A percentile compares a stretch with the other conserved stretches of the same genome.
Evolutionary conservation across 2,329 filamentous ascomycete genomes (phyloP).

Genomic region (Trichoderma sp.): DNA sequence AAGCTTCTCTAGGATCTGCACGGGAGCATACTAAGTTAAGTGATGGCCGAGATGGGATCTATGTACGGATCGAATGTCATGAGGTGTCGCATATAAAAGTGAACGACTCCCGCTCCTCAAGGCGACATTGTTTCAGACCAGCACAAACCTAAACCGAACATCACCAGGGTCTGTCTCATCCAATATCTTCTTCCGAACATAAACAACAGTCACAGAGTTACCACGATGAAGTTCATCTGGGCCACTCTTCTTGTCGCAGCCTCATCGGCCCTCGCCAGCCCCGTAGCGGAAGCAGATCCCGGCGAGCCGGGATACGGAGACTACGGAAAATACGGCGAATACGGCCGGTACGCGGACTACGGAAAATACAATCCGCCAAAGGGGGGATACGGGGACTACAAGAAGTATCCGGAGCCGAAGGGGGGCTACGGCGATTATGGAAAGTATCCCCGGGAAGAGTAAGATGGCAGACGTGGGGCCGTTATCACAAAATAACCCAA

Average conservation of each 20-base stretch:
- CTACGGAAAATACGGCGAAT: slow-evolving; percentile 22
- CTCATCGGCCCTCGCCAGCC: slow-evolving; percentile 35
- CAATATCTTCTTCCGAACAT: neutral
- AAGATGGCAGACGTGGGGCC: neutral
- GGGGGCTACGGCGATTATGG: slow-evolving; percentile 20
- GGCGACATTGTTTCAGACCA: neutral
- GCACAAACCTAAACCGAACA: neutral
- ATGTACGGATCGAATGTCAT: no score
- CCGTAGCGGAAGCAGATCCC: slow-evolving; percentile 32
- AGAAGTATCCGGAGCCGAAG: slow-evolving; percentile 8
- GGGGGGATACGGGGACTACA: slow-evolving; percentile 12
- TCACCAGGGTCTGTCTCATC: neutral
- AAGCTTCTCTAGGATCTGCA: neutral
- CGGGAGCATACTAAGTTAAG: neutral
- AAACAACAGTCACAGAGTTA: neutral
- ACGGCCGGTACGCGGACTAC: slow-evolving; percentile 19
- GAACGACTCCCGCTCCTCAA: neutral
- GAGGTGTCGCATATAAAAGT: neutral
- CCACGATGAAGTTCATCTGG: slow-evolving; percentile 40
- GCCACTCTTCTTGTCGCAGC: slow-evolving; percentile 35
- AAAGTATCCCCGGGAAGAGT: slow-evolving; percentile 2
- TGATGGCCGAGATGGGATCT: neutral
- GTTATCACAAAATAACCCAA: neutral
- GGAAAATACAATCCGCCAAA: slow-evolving; percentile 20
- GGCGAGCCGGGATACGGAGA: slow-evolving; percentile 19